A percentile compares a stretch with the other conserved stretches of the same genome.
Evolutionary conservation across 1,284 basidiomycete genomes (phyloP).

Genomic region (Calocybe gambosa): DNA sequence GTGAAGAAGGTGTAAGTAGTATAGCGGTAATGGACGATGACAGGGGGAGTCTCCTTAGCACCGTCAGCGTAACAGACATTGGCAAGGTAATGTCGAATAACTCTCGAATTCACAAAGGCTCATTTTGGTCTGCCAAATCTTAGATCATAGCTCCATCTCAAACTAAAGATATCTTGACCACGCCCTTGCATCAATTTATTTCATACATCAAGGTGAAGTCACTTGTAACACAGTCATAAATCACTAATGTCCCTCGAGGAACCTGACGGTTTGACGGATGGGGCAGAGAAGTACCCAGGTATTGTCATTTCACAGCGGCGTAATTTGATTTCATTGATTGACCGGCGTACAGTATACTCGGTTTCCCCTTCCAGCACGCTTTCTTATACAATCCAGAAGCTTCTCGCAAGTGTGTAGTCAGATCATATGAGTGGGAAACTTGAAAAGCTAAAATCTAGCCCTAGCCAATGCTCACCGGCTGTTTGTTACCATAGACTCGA

Average conservation of each 20-base stretch:
- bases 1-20: constrained; percentile 73
- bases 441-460: not conserved
- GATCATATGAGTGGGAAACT: not conserved
- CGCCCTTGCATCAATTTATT: constrained; percentile 60
- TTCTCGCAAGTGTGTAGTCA: constrained; percentile 70
- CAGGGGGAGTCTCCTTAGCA: constrained; percentile 53
- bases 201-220: constrained; percentile 55
- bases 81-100: constrained; percentile 59
- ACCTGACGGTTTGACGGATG: constrained; percentile 64
- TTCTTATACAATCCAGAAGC: constrained; percentile 66
- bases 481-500: constrained; percentile 61
- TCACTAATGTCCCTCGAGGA: too few species aligned
- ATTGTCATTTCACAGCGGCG: constrained; percentile 6
- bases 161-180: constrained; percentile 65
- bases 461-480: constrained; percentile 70
- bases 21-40: constrained; percentile 68
- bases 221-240: not conserved
- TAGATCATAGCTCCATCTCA: constrained; percentile 70
- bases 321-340: not conserved
- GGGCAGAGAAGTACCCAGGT: constrained; percentile 71
- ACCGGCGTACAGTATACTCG: constrained; percentile 62
- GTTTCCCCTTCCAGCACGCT: constrained; percentile 57
- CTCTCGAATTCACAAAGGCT: not conserved
- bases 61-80: constrained; percentile 73
- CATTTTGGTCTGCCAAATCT: not conserved